phyloP scores from a whole-genome alignment of 331 rosid species.

The Telfairia occidentalis region DNA sequence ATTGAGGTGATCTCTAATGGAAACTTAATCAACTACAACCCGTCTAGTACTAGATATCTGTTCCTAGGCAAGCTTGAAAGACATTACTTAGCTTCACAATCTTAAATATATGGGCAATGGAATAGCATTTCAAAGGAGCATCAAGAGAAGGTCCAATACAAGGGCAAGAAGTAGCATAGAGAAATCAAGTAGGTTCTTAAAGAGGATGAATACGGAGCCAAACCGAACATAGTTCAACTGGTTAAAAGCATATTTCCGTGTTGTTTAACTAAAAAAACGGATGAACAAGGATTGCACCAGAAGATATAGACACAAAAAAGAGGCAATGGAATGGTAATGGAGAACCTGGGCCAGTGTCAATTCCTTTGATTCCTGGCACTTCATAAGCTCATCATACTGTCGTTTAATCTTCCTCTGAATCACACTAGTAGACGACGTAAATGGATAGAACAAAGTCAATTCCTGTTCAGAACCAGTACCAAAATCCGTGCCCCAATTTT shows the following conservation, averaged over 20 bases:
- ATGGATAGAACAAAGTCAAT: slow-evolving; percentile 48
- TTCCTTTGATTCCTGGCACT: slow-evolving; percentile 45
- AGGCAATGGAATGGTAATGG: not conserved
- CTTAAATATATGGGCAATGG: not conserved
- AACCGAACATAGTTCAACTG: too few relatives aligned
- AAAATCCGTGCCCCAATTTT: slow-evolving; percentile 20
- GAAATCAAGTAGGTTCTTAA: not conserved
- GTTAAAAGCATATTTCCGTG: too few relatives aligned
- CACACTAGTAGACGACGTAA: slow-evolving; percentile 60
- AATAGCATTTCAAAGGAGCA: not conserved
- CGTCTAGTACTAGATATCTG: not conserved
- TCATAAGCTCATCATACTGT: slow-evolving; percentile 67
- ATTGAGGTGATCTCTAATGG: not conserved
- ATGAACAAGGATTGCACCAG: not conserved
- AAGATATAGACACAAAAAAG: not conserved
- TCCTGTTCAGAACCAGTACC: slow-evolving; percentile 30
- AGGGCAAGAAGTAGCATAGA: not conserved
- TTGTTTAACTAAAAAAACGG: too few relatives aligned
- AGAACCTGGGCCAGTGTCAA: slow-evolving; percentile 68
- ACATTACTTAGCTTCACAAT: not conserved
- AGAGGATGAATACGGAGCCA: not conserved
- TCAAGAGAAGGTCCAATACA: too few relatives aligned
- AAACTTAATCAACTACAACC: not conserved
- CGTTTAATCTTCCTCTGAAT: slow-evolving; percentile 81
- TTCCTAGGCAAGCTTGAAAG: not conserved